Base-by-base conservation (phyloP, 345 rosid species). In the Moricandia arvensis region DNA sequence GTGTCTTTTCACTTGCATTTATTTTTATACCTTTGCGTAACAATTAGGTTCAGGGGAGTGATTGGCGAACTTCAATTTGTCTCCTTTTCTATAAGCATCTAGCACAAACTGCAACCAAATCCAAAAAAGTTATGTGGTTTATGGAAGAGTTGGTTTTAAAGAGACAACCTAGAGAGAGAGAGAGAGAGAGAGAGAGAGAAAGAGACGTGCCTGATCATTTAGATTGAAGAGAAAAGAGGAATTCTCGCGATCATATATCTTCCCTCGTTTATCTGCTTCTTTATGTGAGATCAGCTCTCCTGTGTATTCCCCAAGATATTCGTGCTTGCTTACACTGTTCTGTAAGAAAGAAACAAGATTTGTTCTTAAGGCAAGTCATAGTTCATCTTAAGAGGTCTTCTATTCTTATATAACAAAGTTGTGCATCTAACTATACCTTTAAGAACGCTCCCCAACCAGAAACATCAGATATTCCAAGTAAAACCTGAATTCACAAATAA, bases 391-490 rank as follows among this genome's bases (percentile, higher is more conserved):
- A 1, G 27, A 34, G 6, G 37, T 69, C 60, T 53, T 62, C 0
- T 0, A 27, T 41, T 34, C 55, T 21, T 7, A 2, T 16, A 57
- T 45, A 16, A 54, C 67, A 71, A 21, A 53, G 71, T 63, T 27
- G 54, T 65, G 77, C 72, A 17, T 5, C 45, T 66, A 21, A 9
- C 21, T 38, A 53, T 85, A 96, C 99, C 97, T 96, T 96, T 82
- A 96, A 82, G 85, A 96, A 96, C 73, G 99, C 99, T 82, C 99
- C 99, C 99, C 99, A 96, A 21, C 99, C 99, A 70, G 99, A 96
- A 59, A 96, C 88, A 81, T 96, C 94, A n/a, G 99, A 96, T 80
- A 83, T 88, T 78, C 99, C 99, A 41, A 96, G 97, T 79, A 96
- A 86, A 72, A 96, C 99, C 98, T 96, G 89, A 80, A 68, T 69